phyloP scores from a whole-genome alignment of 352 stramenopile genomes.

The Globisporangium recalcitrans region DNA sequence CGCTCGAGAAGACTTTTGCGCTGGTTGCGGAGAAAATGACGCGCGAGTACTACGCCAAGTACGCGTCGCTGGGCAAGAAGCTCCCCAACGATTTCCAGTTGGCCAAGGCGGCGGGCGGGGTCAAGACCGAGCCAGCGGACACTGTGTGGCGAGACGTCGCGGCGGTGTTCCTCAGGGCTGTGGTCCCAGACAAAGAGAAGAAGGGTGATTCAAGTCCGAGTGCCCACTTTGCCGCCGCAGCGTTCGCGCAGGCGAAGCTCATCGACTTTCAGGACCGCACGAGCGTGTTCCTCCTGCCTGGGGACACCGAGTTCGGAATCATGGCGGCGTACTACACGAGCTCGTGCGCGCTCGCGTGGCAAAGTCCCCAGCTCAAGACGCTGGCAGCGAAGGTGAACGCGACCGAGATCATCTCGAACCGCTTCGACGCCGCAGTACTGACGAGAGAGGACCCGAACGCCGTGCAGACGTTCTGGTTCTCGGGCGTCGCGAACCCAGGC shows the following conservation, averaged over 20 bases:
- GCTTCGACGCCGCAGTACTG: not conserved
- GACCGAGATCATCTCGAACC: not conserved
- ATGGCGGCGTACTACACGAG: not conserved
- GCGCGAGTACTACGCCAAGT: not conserved
- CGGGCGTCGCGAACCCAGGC: not conserved
- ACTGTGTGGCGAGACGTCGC: not conserved
- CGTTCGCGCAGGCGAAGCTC: constrained; percentile 1
- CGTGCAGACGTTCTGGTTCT: constrained; percentile 3
- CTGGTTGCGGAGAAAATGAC: not conserved
- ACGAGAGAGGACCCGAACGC: constrained; percentile 1
- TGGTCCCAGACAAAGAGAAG: not conserved
- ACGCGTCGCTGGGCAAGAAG: not conserved
- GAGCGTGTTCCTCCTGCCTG: not conserved
- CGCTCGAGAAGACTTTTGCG: not conserved
- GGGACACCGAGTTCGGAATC: not conserved
- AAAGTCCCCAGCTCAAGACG: not conserved
- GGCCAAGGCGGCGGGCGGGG: not conserved
- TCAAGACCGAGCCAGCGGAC: not conserved
- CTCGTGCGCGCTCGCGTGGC: not conserved
- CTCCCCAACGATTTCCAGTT: constrained; percentile 1
- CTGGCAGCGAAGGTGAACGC: not conserved
- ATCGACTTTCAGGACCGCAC: constrained; percentile 3
- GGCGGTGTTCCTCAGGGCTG: not conserved
- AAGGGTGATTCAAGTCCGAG: not conserved
- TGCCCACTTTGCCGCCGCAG: not conserved